Evolutionary conservation across 2,329 filamentous ascomycete genomes (phyloP).

Genomic region (Septoria linicola): DNA sequence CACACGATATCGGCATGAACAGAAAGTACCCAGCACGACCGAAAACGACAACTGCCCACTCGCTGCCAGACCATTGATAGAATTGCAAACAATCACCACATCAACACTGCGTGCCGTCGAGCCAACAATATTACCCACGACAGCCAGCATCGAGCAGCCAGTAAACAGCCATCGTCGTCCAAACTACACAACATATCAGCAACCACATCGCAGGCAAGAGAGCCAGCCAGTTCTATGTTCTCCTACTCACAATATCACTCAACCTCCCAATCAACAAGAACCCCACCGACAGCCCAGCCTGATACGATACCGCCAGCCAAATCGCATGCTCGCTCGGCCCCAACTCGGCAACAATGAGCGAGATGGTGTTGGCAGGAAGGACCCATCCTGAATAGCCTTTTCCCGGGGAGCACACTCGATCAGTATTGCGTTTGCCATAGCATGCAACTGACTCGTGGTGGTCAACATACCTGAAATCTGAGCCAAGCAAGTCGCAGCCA

Average conservation of each 20-base stretch:
- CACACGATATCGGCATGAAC: too few species aligned
- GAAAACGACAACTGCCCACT: conserved; percentile 23
- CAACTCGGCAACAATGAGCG: conserved; percentile 17
- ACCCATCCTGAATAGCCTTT: conserved; percentile 20
- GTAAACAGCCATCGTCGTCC: conserved; percentile 23
- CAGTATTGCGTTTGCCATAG: too few species aligned
- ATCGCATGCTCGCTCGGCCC: conserved; percentile 9
- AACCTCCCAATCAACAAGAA: conserved; percentile 21
- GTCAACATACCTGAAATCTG: conserved; percentile 9
- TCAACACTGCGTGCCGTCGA: conserved; percentile 18
- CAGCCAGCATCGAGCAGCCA: conserved; percentile 15
- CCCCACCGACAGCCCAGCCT: conserved; percentile 16
- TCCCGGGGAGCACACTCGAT: too few species aligned
- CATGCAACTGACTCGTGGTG: too few species aligned
- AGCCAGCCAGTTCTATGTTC: neutral
- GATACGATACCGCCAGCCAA: conserved; percentile 19
- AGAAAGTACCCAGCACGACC: conserved; percentile 11
- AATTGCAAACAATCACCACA: conserved; percentile 24
- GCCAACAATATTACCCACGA: conserved; percentile 23
- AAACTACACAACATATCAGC: conserved; percentile 3
- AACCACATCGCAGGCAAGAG: neutral
- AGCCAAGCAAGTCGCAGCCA: conserved; percentile 21
- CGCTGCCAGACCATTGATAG: conserved; percentile 24
- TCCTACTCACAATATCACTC: conserved; percentile 8
- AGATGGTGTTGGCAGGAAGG: conserved; percentile 21